A percentile compares a stretch with the other conserved stretches of the same genome.
phyloP scores from a whole-genome alignment of 768 basidiomycete genomes.

The Hirschioporus abietinus region DNA sequence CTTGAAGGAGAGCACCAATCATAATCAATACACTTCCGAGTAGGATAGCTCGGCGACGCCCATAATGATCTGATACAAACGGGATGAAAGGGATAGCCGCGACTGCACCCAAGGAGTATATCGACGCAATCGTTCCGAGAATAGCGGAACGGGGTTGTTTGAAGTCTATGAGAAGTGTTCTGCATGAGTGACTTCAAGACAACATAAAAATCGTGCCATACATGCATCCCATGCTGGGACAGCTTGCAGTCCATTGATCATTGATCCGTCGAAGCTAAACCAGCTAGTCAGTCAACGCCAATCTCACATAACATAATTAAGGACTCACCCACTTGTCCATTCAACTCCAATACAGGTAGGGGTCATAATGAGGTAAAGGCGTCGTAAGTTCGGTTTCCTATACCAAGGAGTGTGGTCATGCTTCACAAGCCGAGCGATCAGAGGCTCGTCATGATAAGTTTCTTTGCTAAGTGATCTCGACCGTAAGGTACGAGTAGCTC shows the following conservation, averaged over 20 bases:
- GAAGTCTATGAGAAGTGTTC: constrained; percentile 36
- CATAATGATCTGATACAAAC: constrained; percentile 41
- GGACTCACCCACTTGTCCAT: constrained; percentile 49
- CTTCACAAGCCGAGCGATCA: neutral
- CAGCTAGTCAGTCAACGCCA: neutral
- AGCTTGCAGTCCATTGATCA: constrained; percentile 59
- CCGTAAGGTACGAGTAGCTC: neutral
- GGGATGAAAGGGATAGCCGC: constrained; percentile 51
- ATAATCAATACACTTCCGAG: constrained; percentile 48
- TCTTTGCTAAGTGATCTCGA: neutral
- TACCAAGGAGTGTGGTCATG: constrained; percentile 58
- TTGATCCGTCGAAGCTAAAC: constrained; percentile 50
- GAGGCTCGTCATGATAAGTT: neutral
- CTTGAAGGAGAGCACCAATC: constrained; percentile 40
- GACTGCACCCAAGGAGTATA: constrained; percentile 59
- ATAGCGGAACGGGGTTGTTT: constrained; percentile 47
- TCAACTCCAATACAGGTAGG: constrained; percentile 59
- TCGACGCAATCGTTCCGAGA: constrained; percentile 51
- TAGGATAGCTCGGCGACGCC: constrained; percentile 45
- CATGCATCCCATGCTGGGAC: constrained; percentile 53
- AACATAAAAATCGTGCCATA: constrained; percentile 20
- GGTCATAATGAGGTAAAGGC: constrained; percentile 50
- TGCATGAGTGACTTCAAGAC: neutral
- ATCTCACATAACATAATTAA: neutral
- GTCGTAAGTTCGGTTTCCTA: constrained; percentile 50